Base-by-base conservation (phyloP, 2,329 filamentous ascomycete genomes). In the Cryphonectria carpinicola region DNA sequence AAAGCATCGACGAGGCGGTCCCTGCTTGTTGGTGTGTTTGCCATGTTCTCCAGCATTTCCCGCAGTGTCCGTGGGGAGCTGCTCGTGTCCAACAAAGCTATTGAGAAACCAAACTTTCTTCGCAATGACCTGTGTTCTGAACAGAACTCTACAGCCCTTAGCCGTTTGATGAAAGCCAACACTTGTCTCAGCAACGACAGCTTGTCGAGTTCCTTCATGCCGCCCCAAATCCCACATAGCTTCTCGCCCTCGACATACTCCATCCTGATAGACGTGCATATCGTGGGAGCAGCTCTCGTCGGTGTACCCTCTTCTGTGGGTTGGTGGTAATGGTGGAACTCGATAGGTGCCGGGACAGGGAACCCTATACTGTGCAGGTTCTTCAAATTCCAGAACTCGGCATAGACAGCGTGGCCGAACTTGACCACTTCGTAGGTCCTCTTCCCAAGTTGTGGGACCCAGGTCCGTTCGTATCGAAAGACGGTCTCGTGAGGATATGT, bases 401-500 rank as follows among this genome's bases (percentile, higher is more conserved):
- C 17, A 39, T 39, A 19, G 28, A 61, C 58, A 7, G 10, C 11
- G 17, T 7, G 19, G 8, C 35, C 58, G 11, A 61, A 39, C 58
- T 61, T 61, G 58, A 61, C 32, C 58, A 61, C 58, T 61, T 61
- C 58, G 58, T 39, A 61, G 35, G 22, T 61, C 35, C 22, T 39
- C 28, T 61, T 22, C 19, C 35, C 58, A 11, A 37, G 58, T n/a
- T 61, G 17, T 61, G 58, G 32, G n/a, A 39, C 3, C 58, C 19
- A 39, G 58, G n/a, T 13, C 19, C 32, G 58, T 19, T 37, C 32
- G 32, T 61, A 61, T 61, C 58, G 35, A 61, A 61, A 61, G 32
- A 61, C 35, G 58, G 19, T 39, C 35, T 61, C 58, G 32, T n/a
- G 58, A 39, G 32, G 35, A n/a, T 61, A n/a, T 3, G 35, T 61